Evolutionary conservation across 768 basidiomycete species (phyloP).

Genomic region (Rhizopogon rudus): DNA sequence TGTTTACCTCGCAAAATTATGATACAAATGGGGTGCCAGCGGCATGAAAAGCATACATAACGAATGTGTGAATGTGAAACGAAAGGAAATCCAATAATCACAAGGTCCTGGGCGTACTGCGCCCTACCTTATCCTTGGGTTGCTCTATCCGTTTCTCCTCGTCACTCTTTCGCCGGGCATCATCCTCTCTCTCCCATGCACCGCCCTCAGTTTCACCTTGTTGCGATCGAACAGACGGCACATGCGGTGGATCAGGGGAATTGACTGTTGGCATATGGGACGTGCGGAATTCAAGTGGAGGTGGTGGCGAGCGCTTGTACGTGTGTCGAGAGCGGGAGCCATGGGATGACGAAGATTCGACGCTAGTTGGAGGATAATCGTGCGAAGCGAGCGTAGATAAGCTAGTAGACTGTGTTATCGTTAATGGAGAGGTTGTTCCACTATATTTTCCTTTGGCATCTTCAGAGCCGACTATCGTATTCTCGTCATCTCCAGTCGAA

Average conservation of each 20-base stretch:
- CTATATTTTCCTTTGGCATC: constrained; percentile 10
- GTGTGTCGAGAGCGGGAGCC: constrained; percentile 21
- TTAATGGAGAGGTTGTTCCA: constrained; percentile 12
- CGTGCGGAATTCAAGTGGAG: constrained; percentile 35
- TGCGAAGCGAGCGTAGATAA: constrained; percentile 11
- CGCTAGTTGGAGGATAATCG: constrained; percentile 56
- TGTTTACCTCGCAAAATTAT: not conserved
- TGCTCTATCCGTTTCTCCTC: constrained; percentile 39
- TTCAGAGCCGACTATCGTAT: constrained; percentile 15
- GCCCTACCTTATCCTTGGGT: constrained; percentile 30
- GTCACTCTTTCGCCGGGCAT: constrained; percentile 40
- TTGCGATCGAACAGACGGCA: not conserved
- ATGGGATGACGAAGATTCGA: constrained; percentile 31
- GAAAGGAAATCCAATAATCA: not conserved
- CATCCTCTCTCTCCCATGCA: constrained; percentile 44
- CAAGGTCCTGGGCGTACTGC: not conserved
- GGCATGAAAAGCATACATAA: not conserved
- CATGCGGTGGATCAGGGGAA: constrained; percentile 19
- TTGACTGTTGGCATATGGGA: constrained; percentile 30
- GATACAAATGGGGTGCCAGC: constrained; percentile 1
- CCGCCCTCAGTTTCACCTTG: constrained; percentile 12
- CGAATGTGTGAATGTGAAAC: not conserved
- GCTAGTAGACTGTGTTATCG: constrained; percentile 6
- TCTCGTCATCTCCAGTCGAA: constrained; percentile 20
- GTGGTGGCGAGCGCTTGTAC: constrained; percentile 30